Conservation (phyloP, 2,329 filamentous ascomycete genomes). For the Septoria linicola region DNA sequence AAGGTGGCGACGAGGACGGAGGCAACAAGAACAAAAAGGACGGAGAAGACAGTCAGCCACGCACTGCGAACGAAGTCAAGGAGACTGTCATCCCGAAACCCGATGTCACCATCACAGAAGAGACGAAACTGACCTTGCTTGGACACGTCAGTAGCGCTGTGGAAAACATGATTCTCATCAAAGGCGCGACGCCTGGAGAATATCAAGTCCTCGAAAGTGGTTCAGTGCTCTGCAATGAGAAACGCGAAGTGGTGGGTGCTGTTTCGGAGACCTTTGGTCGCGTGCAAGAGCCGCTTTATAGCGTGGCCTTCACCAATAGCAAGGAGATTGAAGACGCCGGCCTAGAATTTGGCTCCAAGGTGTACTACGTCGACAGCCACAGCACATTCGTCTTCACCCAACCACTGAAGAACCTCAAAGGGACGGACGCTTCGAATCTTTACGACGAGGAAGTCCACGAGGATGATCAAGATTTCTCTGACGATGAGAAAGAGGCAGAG, state of each 20-base stretch:
- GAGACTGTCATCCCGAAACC: constrained; percentile 59
- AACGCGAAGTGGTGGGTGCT: constrained; percentile 74
- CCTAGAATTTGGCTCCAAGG: constrained; percentile 64
- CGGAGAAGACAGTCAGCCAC: constrained; percentile 52
- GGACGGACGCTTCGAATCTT: constrained; percentile 90
- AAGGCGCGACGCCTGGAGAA: constrained; percentile 74
- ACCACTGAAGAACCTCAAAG: constrained; percentile 73
- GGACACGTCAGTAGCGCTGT: constrained; percentile 75
- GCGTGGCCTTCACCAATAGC: constrained; percentile 69
- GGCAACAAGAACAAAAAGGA: constrained; percentile 54
- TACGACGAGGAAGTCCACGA: constrained; percentile 87
- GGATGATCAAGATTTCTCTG: constrained; percentile 91
- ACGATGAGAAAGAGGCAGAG: constrained; percentile 84
- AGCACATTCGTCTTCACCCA: constrained; percentile 86
- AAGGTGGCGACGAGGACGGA: constrained; percentile 77
- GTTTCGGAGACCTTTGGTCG: constrained; percentile 82
- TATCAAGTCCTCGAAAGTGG: constrained; percentile 81
- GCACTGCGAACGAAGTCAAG: constrained; percentile 78
- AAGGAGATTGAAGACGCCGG: constrained; percentile 67
- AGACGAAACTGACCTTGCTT: constrained; percentile 74
- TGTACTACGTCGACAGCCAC: constrained; percentile 78
- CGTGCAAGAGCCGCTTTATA: constrained; percentile 83
- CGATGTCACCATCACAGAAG: constrained; percentile 70
- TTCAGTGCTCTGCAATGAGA: constrained; percentile 75
- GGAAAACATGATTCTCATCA: constrained; percentile 74